Percentiles rank a stretch among this genome's conserved stretches.
phyloP scores from a whole-genome alignment of 768 basidiomycete species.

The Boletus reticulatus region DNA sequence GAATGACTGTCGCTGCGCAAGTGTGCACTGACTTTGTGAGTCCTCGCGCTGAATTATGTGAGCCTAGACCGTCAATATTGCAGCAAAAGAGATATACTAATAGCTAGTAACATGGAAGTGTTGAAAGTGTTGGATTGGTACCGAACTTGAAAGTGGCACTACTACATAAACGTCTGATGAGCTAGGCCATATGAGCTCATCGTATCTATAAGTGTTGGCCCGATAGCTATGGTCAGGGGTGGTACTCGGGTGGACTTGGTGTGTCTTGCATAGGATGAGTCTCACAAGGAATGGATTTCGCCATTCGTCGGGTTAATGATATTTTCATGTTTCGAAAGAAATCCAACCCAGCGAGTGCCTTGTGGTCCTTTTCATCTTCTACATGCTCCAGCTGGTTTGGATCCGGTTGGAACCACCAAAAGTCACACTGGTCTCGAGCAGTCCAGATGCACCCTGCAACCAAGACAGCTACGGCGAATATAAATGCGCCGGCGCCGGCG shows the following conservation, averaged over 20 bases:
- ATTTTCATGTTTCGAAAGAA: background rate
- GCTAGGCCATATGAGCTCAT: no score
- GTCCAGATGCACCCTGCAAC: constrained; percentile 45
- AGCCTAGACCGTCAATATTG: no score
- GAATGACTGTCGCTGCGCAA: no score
- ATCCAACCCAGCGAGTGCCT: background rate
- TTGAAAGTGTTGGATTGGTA: no score
- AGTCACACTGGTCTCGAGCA: constrained; percentile 7
- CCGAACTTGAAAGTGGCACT: no score
- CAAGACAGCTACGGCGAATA: constrained; percentile 29
- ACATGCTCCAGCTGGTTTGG: background rate
- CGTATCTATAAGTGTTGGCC: no score
- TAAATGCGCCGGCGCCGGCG: constrained; percentile 30
- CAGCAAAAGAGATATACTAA: no score
- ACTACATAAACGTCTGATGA: no score
- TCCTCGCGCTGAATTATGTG: no score
- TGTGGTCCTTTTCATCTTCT: background rate
- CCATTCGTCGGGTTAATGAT: background rate
- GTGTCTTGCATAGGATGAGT: constrained; percentile 1
- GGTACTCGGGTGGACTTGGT: background rate
- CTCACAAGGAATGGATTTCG: background rate
- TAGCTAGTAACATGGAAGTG: no score
- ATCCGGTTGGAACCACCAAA: constrained; percentile 30
- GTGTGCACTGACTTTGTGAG: no score
- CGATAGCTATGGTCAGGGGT: no score